Evolutionary conservation across 2,329 filamentous ascomycete genomes (phyloP).

Genomic region (Elsinoe australis): DNA sequence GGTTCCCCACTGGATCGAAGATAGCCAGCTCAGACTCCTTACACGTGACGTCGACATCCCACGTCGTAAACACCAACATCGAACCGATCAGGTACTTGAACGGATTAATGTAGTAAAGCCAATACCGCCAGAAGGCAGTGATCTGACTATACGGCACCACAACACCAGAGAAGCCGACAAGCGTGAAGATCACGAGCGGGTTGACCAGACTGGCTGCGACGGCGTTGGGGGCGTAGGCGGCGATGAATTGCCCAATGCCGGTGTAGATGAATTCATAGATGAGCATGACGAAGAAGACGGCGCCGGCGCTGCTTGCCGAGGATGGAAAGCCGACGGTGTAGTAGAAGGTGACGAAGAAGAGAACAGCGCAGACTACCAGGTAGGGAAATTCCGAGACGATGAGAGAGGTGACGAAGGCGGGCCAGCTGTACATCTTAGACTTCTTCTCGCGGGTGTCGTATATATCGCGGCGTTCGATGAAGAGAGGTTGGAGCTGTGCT

Average conservation of each 20-base stretch:
- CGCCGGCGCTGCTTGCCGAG: conserved; percentile 46
- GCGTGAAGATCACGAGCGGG: conserved; percentile 34
- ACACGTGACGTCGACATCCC: conserved; percentile 32
- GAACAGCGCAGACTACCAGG: conserved; percentile 50
- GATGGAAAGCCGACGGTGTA: conserved; percentile 52
- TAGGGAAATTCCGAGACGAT: conserved; percentile 61
- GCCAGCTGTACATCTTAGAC: conserved; percentile 53
- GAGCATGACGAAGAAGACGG: conserved; percentile 38
- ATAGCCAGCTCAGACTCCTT: conserved; percentile 32
- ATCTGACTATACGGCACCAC: conserved; percentile 49
- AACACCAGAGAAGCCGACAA: conserved; percentile 43
- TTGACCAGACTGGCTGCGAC: conserved; percentile 55
- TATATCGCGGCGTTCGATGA: conserved; percentile 47
- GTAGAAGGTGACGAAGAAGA: conserved; percentile 59
- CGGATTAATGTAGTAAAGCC: conserved; percentile 48
- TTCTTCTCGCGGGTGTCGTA: conserved; percentile 54
- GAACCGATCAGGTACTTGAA: conserved; percentile 43
- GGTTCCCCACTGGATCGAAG: conserved; percentile 31
- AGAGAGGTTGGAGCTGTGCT: conserved; percentile 35
- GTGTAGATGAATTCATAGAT: conserved; percentile 56
- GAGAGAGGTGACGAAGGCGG: conserved; percentile 60
- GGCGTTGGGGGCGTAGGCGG: conserved; percentile 58
- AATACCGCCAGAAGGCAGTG: conserved; percentile 61
- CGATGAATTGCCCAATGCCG: conserved; percentile 56
- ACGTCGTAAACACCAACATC: conserved; percentile 48